These are phyloP conservation scores for Kodamaea derodonti DNA, from an alignment of 1,139 yeast genomes.

Conservation along the genomic window DNA sequence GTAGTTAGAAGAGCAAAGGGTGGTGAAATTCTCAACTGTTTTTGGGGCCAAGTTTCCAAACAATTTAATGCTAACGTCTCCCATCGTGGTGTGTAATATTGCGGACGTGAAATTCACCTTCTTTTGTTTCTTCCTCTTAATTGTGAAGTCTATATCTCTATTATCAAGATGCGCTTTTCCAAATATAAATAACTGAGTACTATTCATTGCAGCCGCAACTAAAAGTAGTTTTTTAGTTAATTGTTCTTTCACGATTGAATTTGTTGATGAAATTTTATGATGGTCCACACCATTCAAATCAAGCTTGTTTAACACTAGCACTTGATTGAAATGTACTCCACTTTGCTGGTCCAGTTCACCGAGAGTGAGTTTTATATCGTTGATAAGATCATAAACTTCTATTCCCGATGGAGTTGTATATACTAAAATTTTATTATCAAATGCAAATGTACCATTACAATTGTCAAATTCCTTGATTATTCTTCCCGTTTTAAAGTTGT, in stretches of 20 bases:
- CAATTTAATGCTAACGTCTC: slow-evolving; percentile 41
- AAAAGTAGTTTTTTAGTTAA: slow-evolving; percentile 28
- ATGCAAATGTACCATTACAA: slow-evolving; percentile 8
- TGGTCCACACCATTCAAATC: slow-evolving; percentile 18
- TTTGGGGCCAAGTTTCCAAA: slow-evolving; percentile 35
- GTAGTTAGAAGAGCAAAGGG: slow-evolving; percentile 32
- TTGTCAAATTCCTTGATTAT: slow-evolving; percentile 12
- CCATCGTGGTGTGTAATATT: slow-evolving; percentile 41
- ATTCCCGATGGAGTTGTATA: slow-evolving; percentile 34
- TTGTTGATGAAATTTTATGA: slow-evolving; percentile 35
- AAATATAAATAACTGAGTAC: slow-evolving; percentile 3
- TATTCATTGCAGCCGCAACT: slow-evolving; percentile 23
- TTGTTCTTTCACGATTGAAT: slow-evolving; percentile 32
- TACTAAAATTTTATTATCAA: slow-evolving; percentile 33
- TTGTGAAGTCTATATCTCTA: slow-evolving; percentile 11
- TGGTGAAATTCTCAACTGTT: slow-evolving; percentile 43
- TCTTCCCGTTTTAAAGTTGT: slow-evolving; percentile 32
- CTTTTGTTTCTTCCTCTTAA: slow-evolving; percentile 7
- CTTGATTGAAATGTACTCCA: slow-evolving; percentile 20
- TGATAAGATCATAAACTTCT: slow-evolving; percentile 23
- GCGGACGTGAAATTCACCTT: slow-evolving; percentile 11
- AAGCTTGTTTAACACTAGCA: slow-evolving; percentile 13
- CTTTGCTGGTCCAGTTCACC: slow-evolving; percentile 28
- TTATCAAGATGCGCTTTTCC: slow-evolving; percentile 1
- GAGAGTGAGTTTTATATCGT: slow-evolving; percentile 21